Conservation (phyloP, 2,329 filamentous ascomycete genomes). For the Ciborinia camelliae region DNA sequence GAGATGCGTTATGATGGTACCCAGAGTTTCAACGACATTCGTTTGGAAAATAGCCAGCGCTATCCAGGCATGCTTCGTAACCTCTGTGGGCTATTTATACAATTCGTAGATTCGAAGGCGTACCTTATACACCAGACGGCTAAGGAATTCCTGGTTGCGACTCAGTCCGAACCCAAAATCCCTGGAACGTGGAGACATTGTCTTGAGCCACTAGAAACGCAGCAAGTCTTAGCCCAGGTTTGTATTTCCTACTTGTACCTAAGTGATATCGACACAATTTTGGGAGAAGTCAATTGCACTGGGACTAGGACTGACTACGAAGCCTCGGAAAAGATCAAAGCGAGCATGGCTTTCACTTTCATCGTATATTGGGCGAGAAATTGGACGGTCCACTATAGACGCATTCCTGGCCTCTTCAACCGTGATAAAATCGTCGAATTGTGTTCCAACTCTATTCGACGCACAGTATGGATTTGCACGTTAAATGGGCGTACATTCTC, state of each 20-base stretch:
- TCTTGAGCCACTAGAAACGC: slow-evolving; percentile 1
- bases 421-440: neutral
- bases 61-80: neutral
- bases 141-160: slow-evolving; percentile 18
- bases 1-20: neutral
- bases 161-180: neutral
- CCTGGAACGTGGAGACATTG: slow-evolving; percentile 6
- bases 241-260: slow-evolving; percentile 17
- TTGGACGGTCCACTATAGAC: neutral
- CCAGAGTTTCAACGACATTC: rapidly evolving
- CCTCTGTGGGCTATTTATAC: slow-evolving; percentile 17
- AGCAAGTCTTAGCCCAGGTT: slow-evolving; percentile 4
- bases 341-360: neutral
- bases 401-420: neutral
- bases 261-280: neutral
- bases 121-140: slow-evolving; percentile 22
- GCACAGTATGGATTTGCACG: neutral
- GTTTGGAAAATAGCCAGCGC: neutral
- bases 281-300: too few relatives aligned
- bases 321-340: neutral
- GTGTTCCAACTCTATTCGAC: neutral
- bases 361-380: neutral
- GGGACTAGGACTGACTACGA: too few relatives aligned
- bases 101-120: slow-evolving; percentile 8
- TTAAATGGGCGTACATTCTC: too few relatives aligned